Evolutionary conservation across 768 basidiomycete species (phyloP), one percentile per base, ranked within the genome.

Genomic region (Tubosaeta sp.): DNA sequence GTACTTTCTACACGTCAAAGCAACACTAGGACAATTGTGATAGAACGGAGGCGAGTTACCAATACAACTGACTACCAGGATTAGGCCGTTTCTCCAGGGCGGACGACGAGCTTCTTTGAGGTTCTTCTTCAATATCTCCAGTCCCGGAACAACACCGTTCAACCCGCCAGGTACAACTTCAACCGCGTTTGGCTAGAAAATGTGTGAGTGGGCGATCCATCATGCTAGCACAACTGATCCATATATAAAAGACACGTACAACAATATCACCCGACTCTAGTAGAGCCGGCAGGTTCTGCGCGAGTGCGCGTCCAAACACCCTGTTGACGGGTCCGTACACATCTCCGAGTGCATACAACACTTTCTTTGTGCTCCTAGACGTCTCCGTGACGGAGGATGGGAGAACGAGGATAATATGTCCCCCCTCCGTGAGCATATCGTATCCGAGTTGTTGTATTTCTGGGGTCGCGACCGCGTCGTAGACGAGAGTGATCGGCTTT

Each of bases 131-230:
- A 77, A 19, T 43, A 51, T 63, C 40, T 69, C 58, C 43, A 78
- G 40, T 4, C 70, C 73, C 5, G 49, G 55, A 1, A 31, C 45
- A 6, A 78, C 62, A 1, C 70, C 73, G 3, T 61, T 59, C 14
- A 77, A 51, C 5, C 77, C 74, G 14, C 65, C 64, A 0, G 73
- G 66, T 7, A 78, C 32, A 2, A 76, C 56, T 19, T 61, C 60
- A 19, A 57, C 42, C 6, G 7, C 32, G 41, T 56, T 62, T 7
- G 60, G 60, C 60, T 61, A 36, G 27, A 30, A 22, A 49, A 3
- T n/a, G 18, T 12, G 8, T 1, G 4, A 3, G 25, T 54, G 12
- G 54, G 42, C 3, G 3, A 39, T 22, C 11, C 9, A 14, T 14
- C 31, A 32, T 32, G 10, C 11, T 24, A 5, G n/a, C 16, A 9